Base-by-base conservation (phyloP, 169 alveolate species). In the Perkinsus olseni region DNA sequence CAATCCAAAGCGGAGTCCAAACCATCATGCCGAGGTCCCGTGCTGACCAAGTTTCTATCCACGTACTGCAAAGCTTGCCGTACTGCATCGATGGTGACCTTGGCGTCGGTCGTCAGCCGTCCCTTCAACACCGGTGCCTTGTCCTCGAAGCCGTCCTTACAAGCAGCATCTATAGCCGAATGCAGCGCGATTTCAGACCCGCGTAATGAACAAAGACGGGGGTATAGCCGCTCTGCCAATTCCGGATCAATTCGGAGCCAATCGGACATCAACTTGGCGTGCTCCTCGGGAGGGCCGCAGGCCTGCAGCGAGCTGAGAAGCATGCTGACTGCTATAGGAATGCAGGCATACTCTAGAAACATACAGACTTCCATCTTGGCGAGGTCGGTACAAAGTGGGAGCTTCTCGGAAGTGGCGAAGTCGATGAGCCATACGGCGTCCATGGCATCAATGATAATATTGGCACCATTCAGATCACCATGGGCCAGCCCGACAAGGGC, bases 391-490 rank as follows among this genome's bases (percentile, higher is more conserved):
- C 39, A 91, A 11, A 91, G 37, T 20, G 92, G 92, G 37, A 91
- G 28, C 38, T 38, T 40, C 37, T 91, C 36, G 24, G 51, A 36
- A 13, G 92, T 91, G 36, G 92, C 92, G 74, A 91, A 91, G 20
- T 91, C 92, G 48, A 91, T 91, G 38, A 91, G 39, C 92, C 92
- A 91, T 13, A 91, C 92, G 31, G 92, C 92, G 34, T 91, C 92
- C 92, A 91, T 91, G 20, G 92, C 92, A 38, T 91, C 92, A 31
- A 91, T 40, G 74, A 91, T 28, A 39, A 91, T 91, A 40, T 91
- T 91, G n/a, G 92, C 92, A 1, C 74, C 92, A 28, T 91, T 91
- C 6, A 91, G 74, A 38, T 91, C 92, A n/a, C 92, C 92, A 38
- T 91, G 92, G 74, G 74, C 92, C 50, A 91, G 92, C 13, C 74